Evolutionary conservation across 176 grass and related monocot genomes (phyloP).

Genomic region (Rhipidocladum racemiflorum): DNA sequence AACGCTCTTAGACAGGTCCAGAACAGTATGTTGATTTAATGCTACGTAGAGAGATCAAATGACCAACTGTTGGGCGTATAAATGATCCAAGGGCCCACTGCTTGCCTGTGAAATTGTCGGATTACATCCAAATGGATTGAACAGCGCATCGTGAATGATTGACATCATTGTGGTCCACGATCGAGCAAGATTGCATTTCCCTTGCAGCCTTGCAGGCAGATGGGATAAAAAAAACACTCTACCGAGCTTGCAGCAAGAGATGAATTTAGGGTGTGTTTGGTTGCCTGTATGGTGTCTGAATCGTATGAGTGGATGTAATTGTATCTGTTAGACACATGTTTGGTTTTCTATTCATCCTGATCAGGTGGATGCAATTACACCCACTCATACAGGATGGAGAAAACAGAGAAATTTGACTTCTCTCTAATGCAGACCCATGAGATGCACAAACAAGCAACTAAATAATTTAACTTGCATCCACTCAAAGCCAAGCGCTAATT

Average conservation of each 20-base stretch:
- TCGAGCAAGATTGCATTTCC: not conserved
- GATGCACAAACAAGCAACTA: no score
- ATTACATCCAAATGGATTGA: constrained; percentile 1
- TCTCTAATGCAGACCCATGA: no score
- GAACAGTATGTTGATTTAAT: not conserved
- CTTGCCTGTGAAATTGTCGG: constrained; percentile 29
- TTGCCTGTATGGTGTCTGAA: no score
- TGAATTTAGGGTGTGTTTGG: no score
- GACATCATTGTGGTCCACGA: not conserved
- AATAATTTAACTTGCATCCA: no score
- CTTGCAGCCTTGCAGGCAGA: not conserved
- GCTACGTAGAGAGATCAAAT: not conserved
- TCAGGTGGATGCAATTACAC: no score
- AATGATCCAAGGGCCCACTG: constrained; percentile 25
- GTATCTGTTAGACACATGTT: no score
- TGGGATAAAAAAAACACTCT: not conserved
- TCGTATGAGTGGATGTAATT: no score
- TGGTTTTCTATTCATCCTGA: no score
- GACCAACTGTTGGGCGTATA: not conserved
- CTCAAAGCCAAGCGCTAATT: no score
- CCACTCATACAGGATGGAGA: no score
- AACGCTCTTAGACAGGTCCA: not conserved
- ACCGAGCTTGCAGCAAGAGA: not conserved
- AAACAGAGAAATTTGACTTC: no score
- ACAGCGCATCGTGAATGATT: constrained; percentile 22